phyloP scores from a whole-genome alignment of 768 basidiomycete species.

The Mycena rebaudengoi region DNA sequence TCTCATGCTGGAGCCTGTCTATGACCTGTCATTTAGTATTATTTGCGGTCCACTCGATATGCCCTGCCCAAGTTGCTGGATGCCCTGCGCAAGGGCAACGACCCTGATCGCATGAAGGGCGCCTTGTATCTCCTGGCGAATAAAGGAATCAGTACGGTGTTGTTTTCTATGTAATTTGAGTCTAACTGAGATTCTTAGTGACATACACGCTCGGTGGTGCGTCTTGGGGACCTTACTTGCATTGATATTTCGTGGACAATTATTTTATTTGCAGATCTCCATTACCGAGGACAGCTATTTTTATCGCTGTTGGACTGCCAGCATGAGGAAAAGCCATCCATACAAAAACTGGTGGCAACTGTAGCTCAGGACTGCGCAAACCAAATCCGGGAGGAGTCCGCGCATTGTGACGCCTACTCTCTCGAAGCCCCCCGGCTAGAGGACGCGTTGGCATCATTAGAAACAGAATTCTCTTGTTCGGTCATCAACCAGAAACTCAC shows the following conservation, averaged over 20 bases:
- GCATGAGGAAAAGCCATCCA: slow-evolving; percentile 88
- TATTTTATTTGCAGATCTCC: slow-evolving; percentile 55
- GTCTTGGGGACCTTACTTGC: slow-evolving; percentile 30
- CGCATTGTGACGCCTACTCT: slow-evolving; percentile 68
- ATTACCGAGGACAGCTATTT: slow-evolving; percentile 65
- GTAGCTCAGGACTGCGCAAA: slow-evolving; percentile 70
- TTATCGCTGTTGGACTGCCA: slow-evolving; percentile 76
- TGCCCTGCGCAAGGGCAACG: slow-evolving; percentile 74
- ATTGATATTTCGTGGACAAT: neutral
- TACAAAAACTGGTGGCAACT: slow-evolving; percentile 73
- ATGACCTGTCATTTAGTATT: slow-evolving; percentile 54
- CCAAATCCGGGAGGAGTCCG: slow-evolving; percentile 70
- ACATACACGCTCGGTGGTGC: slow-evolving; percentile 75
- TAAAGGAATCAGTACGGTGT: slow-evolving; percentile 67
- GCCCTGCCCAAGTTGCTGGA: slow-evolving; percentile 67
- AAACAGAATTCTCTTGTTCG: slow-evolving; percentile 55
- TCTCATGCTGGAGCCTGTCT: neutral
- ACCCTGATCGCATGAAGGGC: slow-evolving; percentile 96
- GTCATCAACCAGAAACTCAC: slow-evolving; percentile 55
- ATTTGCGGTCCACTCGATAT: slow-evolving; percentile 74
- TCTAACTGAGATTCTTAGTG: slow-evolving; percentile 46
- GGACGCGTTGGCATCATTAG: slow-evolving; percentile 56
- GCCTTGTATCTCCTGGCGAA: slow-evolving; percentile 84
- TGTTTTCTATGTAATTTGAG: slow-evolving; percentile 5
- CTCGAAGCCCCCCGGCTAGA: slow-evolving; percentile 58